Conservation (phyloP, 345 rosid species). For the Populus nigra region DNA sequence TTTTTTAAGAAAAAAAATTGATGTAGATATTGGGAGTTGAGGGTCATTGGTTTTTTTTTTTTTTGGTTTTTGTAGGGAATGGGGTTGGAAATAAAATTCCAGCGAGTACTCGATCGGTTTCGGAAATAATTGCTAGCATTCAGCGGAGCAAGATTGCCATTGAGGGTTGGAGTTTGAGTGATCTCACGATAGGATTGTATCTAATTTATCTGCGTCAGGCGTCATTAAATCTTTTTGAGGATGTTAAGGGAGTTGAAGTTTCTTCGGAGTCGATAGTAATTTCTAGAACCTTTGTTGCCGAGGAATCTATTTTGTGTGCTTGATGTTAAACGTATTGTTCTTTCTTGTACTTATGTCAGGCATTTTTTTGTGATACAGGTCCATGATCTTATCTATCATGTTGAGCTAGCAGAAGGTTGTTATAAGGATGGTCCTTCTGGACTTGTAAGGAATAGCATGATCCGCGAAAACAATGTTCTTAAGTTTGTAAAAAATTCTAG, state of each 20-base stretch:
- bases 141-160: conserved; percentile 83
- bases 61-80: conserved; percentile 40
- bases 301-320: background rate
- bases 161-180: conserved; percentile 93
- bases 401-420: conserved; percentile 77
- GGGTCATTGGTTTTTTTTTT: background rate
- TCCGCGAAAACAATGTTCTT: conserved; percentile 64
- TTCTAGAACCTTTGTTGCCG: conserved; percentile 13
- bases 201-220: conserved; percentile 88
- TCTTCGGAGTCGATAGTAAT: conserved; percentile 57
- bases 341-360: conserved; percentile 11
- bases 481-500: conserved; percentile 72
- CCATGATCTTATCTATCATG: conserved; percentile 77
- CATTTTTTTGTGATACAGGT: conserved; percentile 44
- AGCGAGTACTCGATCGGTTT: conserved; percentile 56
- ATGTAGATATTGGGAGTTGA: background rate
- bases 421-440: conserved; percentile 52
- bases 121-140: conserved; percentile 80
- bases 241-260: conserved; percentile 67
- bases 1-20: background rate
- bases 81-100: conserved; percentile 44
- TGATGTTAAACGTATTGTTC: background rate
- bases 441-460: conserved; percentile 76
- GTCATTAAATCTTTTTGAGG: conserved; percentile 58
- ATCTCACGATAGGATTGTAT: conserved; percentile 86